Base-by-base conservation (phyloP, 805 yeast species). In the Wickerhamomyces queroliae region DNA sequence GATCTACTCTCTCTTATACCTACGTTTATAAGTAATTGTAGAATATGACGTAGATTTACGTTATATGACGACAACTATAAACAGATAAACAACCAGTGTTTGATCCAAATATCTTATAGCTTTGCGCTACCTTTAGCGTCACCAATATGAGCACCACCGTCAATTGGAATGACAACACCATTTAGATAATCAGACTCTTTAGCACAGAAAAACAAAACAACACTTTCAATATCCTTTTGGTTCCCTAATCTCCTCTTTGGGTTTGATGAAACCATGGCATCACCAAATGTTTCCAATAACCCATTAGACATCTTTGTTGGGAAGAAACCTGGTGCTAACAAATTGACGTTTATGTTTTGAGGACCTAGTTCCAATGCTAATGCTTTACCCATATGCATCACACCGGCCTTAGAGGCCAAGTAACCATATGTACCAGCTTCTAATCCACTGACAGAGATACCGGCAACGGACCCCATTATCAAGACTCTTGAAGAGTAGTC, bases 251-350 rank as follows among this genome's bases (percentile, higher is more conserved):
- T 69, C 39, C 67, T 64, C 49, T 79, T 66, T 13, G 90, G 90
- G 61, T 81, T 83, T 22, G 55, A 43, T 23, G 61, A 67, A 12
- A 46, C 49, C 67, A 80, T 63, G 1, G 53, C 23, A 12, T 72
- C 78, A 19, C 78, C 78, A 42, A 52, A 36, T 38, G 59, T 63
- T 28, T 66, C 72, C 35, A 83, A 62, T 35, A 83, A 48, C 0
- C 87, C 90, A 43, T 75, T 69, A 30, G 87, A 70, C 89, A 83
- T 82, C 59, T 79, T 83, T 16, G 83, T 70, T 17, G 85, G 85
- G 71, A 83, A 79, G 56, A 80, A 83, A 0, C 91, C 91, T 0
- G 90, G 90, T 7, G 88, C 87, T 46, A 83, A 58, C 11, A 77
- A 64, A 61, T 83, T 83, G 41, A 82, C 88, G 35, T 77, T 81